A percentile compares a stretch with the other conserved stretches of the same genome.
Evolutionary conservation across 2,329 filamentous ascomycete genomes (phyloP).

Genomic region (Septoria petroselini): DNA sequence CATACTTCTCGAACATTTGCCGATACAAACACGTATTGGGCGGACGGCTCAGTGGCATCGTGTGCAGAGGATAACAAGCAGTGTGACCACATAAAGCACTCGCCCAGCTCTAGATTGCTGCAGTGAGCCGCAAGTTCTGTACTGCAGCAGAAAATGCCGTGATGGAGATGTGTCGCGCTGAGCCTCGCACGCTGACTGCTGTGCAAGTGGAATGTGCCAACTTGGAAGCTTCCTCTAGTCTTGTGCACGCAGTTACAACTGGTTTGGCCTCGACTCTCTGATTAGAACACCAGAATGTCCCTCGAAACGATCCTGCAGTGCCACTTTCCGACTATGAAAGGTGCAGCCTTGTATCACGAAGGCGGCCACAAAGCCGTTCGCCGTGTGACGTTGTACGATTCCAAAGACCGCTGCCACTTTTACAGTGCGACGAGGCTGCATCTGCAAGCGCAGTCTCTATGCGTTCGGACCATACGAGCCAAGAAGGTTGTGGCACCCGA

Average conservation of each 20-base stretch:
- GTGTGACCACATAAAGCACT: conserved; percentile 1
- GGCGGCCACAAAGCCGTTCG: background rate
- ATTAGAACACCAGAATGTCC: too few species aligned
- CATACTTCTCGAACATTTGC: conserved; percentile 4
- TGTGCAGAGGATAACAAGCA: background rate
- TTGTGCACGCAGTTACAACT: too few species aligned
- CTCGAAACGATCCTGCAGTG: conserved; percentile 2
- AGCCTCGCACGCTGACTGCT: too few species aligned
- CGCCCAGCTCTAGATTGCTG: background rate
- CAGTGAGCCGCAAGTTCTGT: conserved; percentile 1
- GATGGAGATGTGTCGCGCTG: background rate
- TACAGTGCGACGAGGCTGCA: conserved; percentile 1
- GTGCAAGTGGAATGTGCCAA: too few species aligned
- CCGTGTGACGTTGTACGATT: conserved; percentile 9
- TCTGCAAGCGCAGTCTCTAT: conserved; percentile 11
- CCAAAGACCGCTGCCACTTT: background rate
- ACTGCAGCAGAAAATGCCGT: background rate
- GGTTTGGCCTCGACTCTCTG: too few species aligned
- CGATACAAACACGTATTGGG: background rate
- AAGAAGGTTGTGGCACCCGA: conserved; percentile 6
- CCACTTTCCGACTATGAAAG: conserved; percentile 1
- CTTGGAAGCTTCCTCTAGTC: too few species aligned
- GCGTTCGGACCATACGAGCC: conserved; percentile 17
- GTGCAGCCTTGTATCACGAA: conserved; percentile 7
- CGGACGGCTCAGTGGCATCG: conserved; percentile 1